phyloP scores from a whole-genome alignment of 1,139 yeast genomes.

The Petasospora rhodanensis region DNA sequence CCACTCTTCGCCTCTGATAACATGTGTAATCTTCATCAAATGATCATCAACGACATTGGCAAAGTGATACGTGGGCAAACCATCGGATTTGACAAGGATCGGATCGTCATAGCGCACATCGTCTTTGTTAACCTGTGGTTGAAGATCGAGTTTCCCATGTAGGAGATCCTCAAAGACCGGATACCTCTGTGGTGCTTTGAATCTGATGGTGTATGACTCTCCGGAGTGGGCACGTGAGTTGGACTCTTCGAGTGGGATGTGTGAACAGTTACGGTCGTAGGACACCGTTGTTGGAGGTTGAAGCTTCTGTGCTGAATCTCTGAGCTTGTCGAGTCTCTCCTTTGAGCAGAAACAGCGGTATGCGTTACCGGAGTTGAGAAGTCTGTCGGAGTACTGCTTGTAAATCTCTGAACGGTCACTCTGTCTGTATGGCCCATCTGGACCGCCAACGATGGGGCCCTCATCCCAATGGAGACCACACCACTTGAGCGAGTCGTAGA shows the following conservation, averaged over 20 bases:
- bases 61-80: constrained; percentile 92
- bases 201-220: constrained; percentile 46
- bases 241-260: constrained; percentile 39
- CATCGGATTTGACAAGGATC: constrained; percentile 83
- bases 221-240: constrained; percentile 30
- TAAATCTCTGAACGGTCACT: constrained; percentile 73
- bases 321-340: constrained; percentile 62
- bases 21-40: constrained; percentile 88
- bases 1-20: constrained; percentile 98
- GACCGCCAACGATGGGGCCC: constrained; percentile 60
- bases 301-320: constrained; percentile 68
- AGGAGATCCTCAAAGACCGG: constrained; percentile 66
- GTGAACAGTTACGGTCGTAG: constrained; percentile 77
- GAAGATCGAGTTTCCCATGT: constrained; percentile 72
- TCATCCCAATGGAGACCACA: constrained; percentile 75
- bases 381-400: constrained; percentile 45
- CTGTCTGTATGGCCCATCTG: constrained; percentile 75
- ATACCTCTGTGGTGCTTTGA: constrained; percentile 66
- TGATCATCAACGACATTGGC: constrained; percentile 97
- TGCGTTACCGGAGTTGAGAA: constrained; percentile 66
- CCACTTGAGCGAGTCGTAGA: constrained; percentile 75
- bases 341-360: constrained; percentile 84
- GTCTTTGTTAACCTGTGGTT: constrained; percentile 66
- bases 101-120: constrained; percentile 88
- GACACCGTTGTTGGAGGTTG: constrained; percentile 91